Percentiles rank a stretch among this genome's conserved stretches.
Conservation (phyloP, 2,329 filamentous ascomycete species). For the Pseudogymnoascus sp. region DNA sequence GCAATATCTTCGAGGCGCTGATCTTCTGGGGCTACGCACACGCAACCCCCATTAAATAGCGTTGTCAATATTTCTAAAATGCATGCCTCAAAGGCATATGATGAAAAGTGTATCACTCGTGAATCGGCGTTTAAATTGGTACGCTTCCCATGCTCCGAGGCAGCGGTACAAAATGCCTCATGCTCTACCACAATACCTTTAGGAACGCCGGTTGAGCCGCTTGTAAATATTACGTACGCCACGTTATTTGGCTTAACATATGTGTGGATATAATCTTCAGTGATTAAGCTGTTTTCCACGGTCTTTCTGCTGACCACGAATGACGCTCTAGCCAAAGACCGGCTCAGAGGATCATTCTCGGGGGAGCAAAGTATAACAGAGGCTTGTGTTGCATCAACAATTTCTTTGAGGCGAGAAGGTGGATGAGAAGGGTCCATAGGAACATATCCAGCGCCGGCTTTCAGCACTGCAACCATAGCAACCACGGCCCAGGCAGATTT, state of each 20-base stretch:
- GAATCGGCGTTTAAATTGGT: constrained; percentile 30
- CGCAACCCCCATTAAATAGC: constrained; percentile 14
- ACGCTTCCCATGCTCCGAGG: constrained; percentile 19
- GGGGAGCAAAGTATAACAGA: background rate
- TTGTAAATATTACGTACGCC: constrained; percentile 27
- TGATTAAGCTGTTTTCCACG: background rate
- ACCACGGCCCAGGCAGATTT: constrained; percentile 26
- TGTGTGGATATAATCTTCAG: background rate
- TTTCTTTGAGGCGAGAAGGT: constrained; percentile 18
- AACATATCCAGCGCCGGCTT: constrained; percentile 26
- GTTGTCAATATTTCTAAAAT: constrained; percentile 8
- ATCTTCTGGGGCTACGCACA: constrained; percentile 59
- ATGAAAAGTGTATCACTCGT: constrained; percentile 30
- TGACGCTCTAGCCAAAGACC: background rate
- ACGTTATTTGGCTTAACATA: constrained; percentile 1
- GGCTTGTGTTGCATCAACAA: background rate
- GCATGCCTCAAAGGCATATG: constrained; percentile 9
- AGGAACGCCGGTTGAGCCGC: constrained; percentile 42
- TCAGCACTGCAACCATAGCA: constrained; percentile 25
- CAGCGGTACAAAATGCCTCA: constrained; percentile 15
- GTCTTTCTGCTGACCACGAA: background rate
- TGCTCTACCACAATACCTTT: constrained; percentile 38
- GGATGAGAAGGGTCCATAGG: constrained; percentile 27
- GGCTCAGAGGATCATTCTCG: background rate
- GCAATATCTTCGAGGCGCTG: constrained; percentile 66